Evolutionary conservation across 805 yeast species (phyloP).

Genomic region (Zygoascus bituminiphila): DNA sequence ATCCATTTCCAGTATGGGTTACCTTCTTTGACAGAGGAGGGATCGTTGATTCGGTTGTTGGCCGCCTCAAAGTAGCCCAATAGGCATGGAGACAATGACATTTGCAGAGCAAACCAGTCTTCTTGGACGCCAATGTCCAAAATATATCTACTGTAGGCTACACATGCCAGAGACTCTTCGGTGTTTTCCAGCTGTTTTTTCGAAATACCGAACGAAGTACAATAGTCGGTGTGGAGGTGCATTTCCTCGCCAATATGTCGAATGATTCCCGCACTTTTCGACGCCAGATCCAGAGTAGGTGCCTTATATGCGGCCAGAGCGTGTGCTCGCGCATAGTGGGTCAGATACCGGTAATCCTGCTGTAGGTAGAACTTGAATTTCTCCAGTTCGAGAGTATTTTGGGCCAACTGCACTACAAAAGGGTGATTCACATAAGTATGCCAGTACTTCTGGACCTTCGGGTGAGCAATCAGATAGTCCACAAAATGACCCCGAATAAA

Average conservation of each 20-base stretch:
- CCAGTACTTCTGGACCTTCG: conserved; percentile 51
- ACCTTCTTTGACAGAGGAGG: conserved; percentile 15
- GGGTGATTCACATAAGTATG: conserved; percentile 49
- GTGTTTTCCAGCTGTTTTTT: conserved; percentile 37
- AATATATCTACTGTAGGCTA: conserved; percentile 54
- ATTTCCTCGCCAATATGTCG: conserved; percentile 48
- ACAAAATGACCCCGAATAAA: conserved; percentile 35
- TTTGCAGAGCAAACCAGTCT: conserved; percentile 56
- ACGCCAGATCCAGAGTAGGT: conserved; percentile 43
- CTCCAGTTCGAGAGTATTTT: conserved; percentile 39
- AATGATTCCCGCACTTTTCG: conserved; percentile 37
- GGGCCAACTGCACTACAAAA: conserved; percentile 48
- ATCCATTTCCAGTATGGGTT: conserved; percentile 44
- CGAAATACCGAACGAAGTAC: conserved; percentile 36
- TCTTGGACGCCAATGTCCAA: conserved; percentile 42
- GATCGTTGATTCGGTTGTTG: conserved; percentile 28
- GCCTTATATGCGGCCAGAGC: conserved; percentile 57
- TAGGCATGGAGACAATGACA: conserved; percentile 68
- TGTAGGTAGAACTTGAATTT: conserved; percentile 47
- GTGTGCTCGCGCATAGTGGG: conserved; percentile 61
- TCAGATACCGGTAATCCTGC: conserved; percentile 63
- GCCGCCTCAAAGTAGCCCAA: conserved; percentile 62
- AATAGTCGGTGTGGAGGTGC: conserved; percentile 44
- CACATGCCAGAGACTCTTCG: conserved; percentile 47
- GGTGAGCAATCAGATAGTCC: conserved; percentile 48